Evolutionary conservation across 2,329 filamentous ascomycete species (phyloP).

Genomic region (Trichoderma atrobrunneum): DNA sequence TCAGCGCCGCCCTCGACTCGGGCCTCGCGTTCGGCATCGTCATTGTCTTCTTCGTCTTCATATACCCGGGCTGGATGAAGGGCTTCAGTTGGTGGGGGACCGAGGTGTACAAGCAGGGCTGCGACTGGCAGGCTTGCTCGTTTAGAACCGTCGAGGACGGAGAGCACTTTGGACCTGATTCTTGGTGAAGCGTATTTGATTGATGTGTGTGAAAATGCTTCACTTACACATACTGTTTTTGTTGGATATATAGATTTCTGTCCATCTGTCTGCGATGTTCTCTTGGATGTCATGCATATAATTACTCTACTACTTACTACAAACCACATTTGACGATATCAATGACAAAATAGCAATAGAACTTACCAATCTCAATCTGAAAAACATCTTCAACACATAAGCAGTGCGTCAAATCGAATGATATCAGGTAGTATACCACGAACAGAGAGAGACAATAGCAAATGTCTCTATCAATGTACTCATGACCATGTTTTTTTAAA

Average conservation of each 20-base stretch:
- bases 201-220: background rate
- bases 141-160: slow-evolving; percentile 64
- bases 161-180: slow-evolving; percentile 62
- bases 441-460: background rate
- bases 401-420: background rate
- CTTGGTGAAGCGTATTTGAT: slow-evolving; percentile 43
- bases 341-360: background rate
- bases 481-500: slow-evolving; percentile 20
- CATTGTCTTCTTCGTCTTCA: slow-evolving; percentile 79
- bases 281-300: background rate
- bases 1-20: slow-evolving; percentile 79
- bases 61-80: slow-evolving; percentile 74
- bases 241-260: background rate
- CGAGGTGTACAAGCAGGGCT: slow-evolving; percentile 78
- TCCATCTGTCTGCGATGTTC: background rate
- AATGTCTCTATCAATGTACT: slow-evolving; percentile 29
- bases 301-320: background rate
- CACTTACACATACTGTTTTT: background rate
- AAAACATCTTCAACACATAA: background rate
- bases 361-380: background rate
- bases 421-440: background rate
- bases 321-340: background rate
- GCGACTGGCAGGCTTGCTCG: slow-evolving; percentile 79
- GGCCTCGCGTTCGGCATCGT: slow-evolving; percentile 80
- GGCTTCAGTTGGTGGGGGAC: slow-evolving; percentile 86